phyloP scores from a whole-genome alignment of 345 rosid species.

The Theobroma cacao region DNA sequence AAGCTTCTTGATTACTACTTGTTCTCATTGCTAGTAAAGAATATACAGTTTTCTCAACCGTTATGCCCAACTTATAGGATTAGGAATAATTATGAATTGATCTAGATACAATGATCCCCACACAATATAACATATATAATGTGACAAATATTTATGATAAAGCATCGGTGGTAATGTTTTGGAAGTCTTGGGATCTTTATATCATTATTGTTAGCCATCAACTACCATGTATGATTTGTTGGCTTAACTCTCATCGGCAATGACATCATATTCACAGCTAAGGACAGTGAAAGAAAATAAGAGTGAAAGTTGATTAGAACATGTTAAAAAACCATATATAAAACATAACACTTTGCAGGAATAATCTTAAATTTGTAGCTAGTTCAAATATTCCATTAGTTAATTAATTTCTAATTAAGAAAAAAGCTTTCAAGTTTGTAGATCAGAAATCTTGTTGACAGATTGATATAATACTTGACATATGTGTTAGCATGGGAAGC shows the following conservation, averaged over 20 bases:
- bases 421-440: not conserved
- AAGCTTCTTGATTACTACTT: constrained; percentile 34
- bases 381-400: not conserved
- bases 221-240: constrained; percentile 33
- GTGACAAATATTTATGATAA: not conserved
- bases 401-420: constrained; percentile 1
- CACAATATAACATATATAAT: not conserved
- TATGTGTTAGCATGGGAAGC: not conserved
- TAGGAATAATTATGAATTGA: constrained; percentile 14
- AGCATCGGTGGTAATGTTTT: not conserved
- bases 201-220: constrained; percentile 28
- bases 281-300: constrained; percentile 42
- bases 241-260: constrained; percentile 31
- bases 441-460: not conserved
- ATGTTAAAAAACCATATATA: not conserved
- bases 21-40: constrained; percentile 21
- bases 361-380: not conserved
- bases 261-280: constrained; percentile 50
- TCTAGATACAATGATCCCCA: not conserved
- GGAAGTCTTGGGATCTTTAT: not conserved
- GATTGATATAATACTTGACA: not conserved
- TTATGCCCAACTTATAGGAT: constrained; percentile 49
- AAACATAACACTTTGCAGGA: constrained; percentile 6
- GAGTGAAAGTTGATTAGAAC: constrained; percentile 19
- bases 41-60: constrained; percentile 63